Conservation (phyloP, 2,329 filamentous ascomycete genomes). For the Lecanoromycetidae sp. region DNA sequence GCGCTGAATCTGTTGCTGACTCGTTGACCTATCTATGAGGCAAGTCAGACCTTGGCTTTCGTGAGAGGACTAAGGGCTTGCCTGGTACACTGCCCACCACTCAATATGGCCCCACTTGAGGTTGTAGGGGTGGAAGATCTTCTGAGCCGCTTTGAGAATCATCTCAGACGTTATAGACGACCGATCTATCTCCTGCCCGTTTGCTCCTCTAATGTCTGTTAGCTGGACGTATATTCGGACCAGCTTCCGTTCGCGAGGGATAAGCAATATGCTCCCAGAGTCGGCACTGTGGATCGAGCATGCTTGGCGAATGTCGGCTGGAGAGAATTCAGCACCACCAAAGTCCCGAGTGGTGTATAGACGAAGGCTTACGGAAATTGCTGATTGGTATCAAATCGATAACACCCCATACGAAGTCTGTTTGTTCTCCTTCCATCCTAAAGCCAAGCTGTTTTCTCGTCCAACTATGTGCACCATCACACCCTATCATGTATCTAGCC, state of each 20-base stretch:
- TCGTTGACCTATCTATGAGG: slow-evolving; percentile 57
- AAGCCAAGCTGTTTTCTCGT: slow-evolving; percentile 47
- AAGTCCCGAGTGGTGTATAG: too few species aligned
- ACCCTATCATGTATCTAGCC: slow-evolving; percentile 55
- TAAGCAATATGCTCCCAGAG: slow-evolving; percentile 50
- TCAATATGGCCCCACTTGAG: slow-evolving; percentile 52
- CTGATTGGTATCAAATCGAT: slow-evolving; percentile 41
- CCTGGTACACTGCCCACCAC: slow-evolving; percentile 56
- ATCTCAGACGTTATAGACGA: slow-evolving; percentile 51
- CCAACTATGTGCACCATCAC: slow-evolving; percentile 58
- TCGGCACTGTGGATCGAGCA: slow-evolving; percentile 47
- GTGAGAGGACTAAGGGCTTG: too few species aligned
- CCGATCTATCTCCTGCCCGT: slow-evolving; percentile 37
- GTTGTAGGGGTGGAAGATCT: slow-evolving; percentile 55
- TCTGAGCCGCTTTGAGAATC: slow-evolving; percentile 51
- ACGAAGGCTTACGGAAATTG: too few species aligned
- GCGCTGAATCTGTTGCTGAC: slow-evolving; percentile 45
- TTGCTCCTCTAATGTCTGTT: slow-evolving; percentile 3
- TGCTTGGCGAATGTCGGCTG: slow-evolving; percentile 40
- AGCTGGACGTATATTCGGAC: slow-evolving; percentile 57
- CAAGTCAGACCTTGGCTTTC: too few species aligned
- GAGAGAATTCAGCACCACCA: too few species aligned
- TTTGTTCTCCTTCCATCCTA: slow-evolving; percentile 43
- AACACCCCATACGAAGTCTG: slow-evolving; percentile 35
- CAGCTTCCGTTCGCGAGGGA: slow-evolving; percentile 51